phyloP scores from a whole-genome alignment of 2,329 filamentous ascomycete species.

The Didymella segeticola region DNA sequence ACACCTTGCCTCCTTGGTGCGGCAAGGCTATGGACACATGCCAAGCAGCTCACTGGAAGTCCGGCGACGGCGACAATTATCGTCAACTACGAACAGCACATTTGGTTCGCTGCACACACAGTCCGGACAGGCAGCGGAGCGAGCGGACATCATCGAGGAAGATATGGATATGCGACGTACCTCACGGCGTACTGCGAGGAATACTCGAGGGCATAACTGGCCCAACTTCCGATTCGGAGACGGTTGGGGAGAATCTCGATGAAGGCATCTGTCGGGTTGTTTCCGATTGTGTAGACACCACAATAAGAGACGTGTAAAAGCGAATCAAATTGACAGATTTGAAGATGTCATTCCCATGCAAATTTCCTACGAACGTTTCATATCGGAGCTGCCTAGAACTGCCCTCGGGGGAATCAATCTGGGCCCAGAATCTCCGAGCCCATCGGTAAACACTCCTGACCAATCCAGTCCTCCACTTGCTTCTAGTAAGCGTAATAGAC shows the following conservation, averaged over 20 bases:
- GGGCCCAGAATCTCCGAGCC: background rate
- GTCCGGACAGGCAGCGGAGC: background rate
- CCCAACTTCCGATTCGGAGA: background rate
- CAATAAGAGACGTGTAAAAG: too few species aligned
- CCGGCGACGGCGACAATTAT: too few species aligned
- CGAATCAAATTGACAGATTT: too few species aligned
- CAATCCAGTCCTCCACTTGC: background rate
- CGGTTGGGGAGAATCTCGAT: background rate
- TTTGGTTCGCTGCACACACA: background rate
- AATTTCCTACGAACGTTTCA: too few species aligned
- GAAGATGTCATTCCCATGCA: too few species aligned
- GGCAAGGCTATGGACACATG: background rate
- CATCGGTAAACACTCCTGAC: background rate
- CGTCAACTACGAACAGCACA: too few species aligned
- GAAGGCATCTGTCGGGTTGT: too few species aligned
- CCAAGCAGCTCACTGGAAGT: background rate
- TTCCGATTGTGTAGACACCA: too few species aligned
- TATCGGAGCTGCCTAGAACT: too few species aligned
- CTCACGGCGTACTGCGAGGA: background rate
- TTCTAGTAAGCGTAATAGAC: constrained; percentile 26
- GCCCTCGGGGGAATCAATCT: too few species aligned
- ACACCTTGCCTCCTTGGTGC: background rate
- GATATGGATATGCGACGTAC: background rate
- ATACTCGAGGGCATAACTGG: background rate
- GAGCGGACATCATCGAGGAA: background rate